These are phyloP conservation scores for Elongisporangium undulatum DNA, from an alignment of 352 stramenopile species.

Conservation along the genomic window DNA sequence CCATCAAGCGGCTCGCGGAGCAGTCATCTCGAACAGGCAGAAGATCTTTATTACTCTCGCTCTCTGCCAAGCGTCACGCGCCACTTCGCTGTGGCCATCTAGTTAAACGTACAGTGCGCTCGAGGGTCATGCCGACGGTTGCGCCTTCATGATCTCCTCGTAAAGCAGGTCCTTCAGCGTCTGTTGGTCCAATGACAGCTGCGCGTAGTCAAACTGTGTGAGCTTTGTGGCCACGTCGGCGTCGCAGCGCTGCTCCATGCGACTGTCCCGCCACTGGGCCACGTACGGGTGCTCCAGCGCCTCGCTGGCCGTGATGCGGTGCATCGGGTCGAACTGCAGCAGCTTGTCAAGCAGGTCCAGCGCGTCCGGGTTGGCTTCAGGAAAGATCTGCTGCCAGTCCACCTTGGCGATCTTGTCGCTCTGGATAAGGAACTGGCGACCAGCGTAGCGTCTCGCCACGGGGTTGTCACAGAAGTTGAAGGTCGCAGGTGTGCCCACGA, in stretches of 20 bases:
- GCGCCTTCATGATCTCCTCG: constrained; percentile 78
- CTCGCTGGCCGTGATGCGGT: constrained; percentile 82
- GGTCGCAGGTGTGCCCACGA: constrained; percentile 78
- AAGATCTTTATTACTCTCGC: not conserved
- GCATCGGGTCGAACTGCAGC: constrained; percentile 83
- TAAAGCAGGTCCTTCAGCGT: constrained; percentile 78
- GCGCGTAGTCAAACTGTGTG: constrained; percentile 70
- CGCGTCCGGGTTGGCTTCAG: constrained; percentile 79
- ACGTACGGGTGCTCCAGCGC: constrained; percentile 90
- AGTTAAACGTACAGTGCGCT: not conserved
- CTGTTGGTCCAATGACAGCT: constrained; percentile 64
- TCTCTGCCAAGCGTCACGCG: not conserved
- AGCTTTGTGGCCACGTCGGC: constrained; percentile 47
- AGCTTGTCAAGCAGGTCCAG: constrained; percentile 85
- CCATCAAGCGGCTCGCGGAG: not conserved
- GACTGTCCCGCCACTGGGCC: constrained; percentile 68
- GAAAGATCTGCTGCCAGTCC: constrained; percentile 74
- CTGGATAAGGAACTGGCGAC: constrained; percentile 76
- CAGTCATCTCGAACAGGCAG: not conserved
- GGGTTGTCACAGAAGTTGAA: constrained; percentile 88
- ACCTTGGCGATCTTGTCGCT: constrained; percentile 67
- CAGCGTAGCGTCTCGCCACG: constrained; percentile 73
- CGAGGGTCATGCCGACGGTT: constrained; percentile 8
- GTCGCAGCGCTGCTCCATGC: constrained; percentile 52
- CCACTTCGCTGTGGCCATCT: not conserved